phyloP scores from a whole-genome alignment of 805 yeast genomes.

The Torulaspora franciscae region DNA sequence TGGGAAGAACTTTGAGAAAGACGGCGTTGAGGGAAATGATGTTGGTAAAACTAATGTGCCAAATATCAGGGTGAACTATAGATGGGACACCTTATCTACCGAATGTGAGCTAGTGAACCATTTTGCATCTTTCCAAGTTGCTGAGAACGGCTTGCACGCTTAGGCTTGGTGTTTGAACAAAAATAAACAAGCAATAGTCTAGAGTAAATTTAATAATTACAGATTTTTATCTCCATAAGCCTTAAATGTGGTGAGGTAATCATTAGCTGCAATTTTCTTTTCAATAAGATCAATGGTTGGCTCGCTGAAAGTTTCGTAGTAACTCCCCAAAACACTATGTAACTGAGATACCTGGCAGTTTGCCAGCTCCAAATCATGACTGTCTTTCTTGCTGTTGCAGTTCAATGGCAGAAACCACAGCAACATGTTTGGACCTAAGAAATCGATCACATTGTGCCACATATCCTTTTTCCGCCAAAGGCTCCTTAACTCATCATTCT shows the following conservation, averaged over 20 bases:
- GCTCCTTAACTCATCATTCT: constrained; percentile 22
- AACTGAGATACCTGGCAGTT: constrained; percentile 16
- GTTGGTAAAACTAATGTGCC: constrained; percentile 96
- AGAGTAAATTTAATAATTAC: neutral
- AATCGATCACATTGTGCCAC: constrained; percentile 27
- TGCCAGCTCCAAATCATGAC: constrained; percentile 1
- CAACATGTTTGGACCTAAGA: constrained; percentile 28
- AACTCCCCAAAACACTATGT: constrained; percentile 9
- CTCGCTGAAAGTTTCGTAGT: constrained; percentile 8
- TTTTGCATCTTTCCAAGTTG: constrained; percentile 39
- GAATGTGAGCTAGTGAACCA: constrained; percentile 64
- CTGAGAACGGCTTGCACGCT: constrained; percentile 2
- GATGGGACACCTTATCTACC: constrained; percentile 72
- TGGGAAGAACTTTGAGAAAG: constrained; percentile 55
- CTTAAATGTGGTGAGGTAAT: constrained; percentile 12
- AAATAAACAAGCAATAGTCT: neutral
- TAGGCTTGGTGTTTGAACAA: neutral
- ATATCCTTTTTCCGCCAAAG: constrained; percentile 25
- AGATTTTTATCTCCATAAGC: constrained; percentile 12
- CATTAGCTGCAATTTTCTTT: constrained; percentile 9
- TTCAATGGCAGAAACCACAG: constrained; percentile 34
- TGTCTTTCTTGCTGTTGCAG: constrained; percentile 5
- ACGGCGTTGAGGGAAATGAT: constrained; percentile 77
- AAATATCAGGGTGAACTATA: constrained; percentile 73
- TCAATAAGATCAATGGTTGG: constrained; percentile 8